Conservation (phyloP, 2,329 filamentous ascomycete genomes). For the Dactylellina cionopaga region DNA sequence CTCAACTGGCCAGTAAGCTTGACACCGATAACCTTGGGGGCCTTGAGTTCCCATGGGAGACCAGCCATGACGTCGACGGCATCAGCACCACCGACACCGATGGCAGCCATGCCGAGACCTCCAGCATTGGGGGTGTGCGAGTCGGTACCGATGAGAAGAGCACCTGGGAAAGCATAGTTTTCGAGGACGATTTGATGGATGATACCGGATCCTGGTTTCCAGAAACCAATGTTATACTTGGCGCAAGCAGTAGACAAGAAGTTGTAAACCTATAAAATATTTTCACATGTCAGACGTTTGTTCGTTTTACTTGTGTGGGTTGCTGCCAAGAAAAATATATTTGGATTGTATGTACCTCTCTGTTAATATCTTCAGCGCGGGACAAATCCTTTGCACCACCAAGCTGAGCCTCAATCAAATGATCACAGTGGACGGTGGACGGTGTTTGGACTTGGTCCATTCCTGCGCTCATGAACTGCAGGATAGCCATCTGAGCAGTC, state of each 20-base stretch:
- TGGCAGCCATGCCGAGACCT: conserved; percentile 92
- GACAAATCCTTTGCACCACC: conserved; percentile 93
- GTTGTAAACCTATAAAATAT: conserved; percentile 77
- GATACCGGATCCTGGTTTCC: conserved; percentile 97
- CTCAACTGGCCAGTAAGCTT: conserved; percentile 88
- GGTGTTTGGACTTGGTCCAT: conserved; percentile 96
- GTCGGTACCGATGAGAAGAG: conserved; percentile 96
- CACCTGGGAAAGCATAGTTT: conserved; percentile 99
- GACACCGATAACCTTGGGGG: conserved; percentile 95
- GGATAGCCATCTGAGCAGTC: conserved; percentile 98
- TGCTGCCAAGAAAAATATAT: no score
- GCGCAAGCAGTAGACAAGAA: conserved; percentile 93
- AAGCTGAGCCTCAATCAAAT: conserved; percentile 97
- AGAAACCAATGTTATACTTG: conserved; percentile 99
- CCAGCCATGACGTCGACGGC: conserved; percentile 98
- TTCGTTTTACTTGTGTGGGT: neutral
- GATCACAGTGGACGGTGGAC: conserved; percentile 96
- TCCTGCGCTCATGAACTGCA: conserved; percentile 99
- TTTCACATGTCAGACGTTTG: neutral
- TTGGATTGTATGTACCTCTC: conserved; percentile 71
- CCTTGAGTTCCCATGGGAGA: conserved; percentile 97
- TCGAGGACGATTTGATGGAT: conserved; percentile 99
- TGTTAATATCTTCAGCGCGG: conserved; percentile 92
- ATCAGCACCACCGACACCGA: conserved; percentile 97
- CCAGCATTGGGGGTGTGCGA: conserved; percentile 97